These are phyloP conservation scores for Schoenoplectus tabernaemontani DNA, from an alignment of 202 grass and related monocot species.

Conservation along the genomic window DNA sequence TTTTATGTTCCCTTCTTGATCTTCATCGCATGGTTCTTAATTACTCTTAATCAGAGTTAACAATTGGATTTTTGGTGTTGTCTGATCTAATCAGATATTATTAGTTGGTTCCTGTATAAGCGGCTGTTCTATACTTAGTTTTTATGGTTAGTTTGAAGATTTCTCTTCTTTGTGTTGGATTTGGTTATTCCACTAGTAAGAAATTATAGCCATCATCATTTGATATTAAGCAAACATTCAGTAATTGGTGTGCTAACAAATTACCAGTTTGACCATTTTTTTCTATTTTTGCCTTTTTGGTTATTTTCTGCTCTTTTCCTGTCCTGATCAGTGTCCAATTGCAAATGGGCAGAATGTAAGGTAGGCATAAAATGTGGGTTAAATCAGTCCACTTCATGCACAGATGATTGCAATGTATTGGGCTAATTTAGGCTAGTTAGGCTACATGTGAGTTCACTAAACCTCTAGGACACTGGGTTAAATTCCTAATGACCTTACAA, in stretches of 20 bases:
- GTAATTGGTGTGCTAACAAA: too few species aligned
- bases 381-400: not conserved
- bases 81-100: not conserved
- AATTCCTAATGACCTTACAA: not conserved
- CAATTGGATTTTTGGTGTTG: not conserved
- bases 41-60: not conserved
- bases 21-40: not conserved
- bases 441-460: not conserved
- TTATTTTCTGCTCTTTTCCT: not conserved
- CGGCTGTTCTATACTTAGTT: not conserved
- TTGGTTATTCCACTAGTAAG: too few species aligned
- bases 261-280: not conserved
- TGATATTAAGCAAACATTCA: too few species aligned
- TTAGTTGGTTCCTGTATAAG: not conserved
- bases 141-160: too few species aligned
- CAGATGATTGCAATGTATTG: not conserved
- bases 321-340: not conserved
- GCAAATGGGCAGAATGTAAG: not conserved
- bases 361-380: not conserved
- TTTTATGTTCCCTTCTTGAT: constrained; percentile 7
- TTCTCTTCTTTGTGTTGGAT: too few species aligned
- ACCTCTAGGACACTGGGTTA: not conserved
- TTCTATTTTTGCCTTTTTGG: not conserved
- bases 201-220: too few species aligned
- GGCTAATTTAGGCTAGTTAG: not conserved